Conservation (phyloP, 2,329 filamentous ascomycete genomes). For the Atkinsonella texensis region DNA sequence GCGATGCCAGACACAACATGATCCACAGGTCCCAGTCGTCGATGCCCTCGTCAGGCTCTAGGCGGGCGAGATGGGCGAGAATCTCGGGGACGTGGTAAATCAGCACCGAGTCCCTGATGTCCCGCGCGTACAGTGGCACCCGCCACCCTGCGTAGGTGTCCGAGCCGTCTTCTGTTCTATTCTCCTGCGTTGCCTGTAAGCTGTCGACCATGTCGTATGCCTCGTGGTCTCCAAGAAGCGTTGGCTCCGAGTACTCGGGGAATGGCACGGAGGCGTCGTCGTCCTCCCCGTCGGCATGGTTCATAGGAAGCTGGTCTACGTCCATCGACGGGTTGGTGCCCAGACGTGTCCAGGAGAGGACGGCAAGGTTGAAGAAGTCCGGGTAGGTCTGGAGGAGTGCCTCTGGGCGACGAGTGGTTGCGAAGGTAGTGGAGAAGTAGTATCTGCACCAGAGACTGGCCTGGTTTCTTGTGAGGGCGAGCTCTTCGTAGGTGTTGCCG, state of each 20-base stretch:
- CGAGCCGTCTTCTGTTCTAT: background rate
- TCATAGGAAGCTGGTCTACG: background rate
- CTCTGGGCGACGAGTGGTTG: background rate
- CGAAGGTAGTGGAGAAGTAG: background rate
- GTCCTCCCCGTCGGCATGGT: background rate
- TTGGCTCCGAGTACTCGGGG: background rate
- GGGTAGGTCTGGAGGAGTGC: background rate
- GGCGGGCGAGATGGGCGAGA: background rate
- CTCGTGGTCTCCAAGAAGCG: background rate
- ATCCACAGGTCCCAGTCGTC: background rate
- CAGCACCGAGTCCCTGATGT: background rate
- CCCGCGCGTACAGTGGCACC: background rate
- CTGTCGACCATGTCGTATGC: background rate
- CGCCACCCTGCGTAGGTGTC: background rate
- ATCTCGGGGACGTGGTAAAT: background rate
- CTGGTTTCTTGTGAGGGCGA: background rate
- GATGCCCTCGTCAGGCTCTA: background rate
- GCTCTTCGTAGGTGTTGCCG: conserved; percentile 7
- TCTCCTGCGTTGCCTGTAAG: background rate
- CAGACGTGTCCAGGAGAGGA: background rate
- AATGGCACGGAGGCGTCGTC: background rate
- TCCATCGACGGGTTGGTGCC: background rate
- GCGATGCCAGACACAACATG: background rate
- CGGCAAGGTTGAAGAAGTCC: background rate
- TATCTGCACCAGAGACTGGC: conserved; percentile 4